phyloP scores from a whole-genome alignment of 768 basidiomycete genomes.

The Cystobasidiopsis lactophilus region DNA sequence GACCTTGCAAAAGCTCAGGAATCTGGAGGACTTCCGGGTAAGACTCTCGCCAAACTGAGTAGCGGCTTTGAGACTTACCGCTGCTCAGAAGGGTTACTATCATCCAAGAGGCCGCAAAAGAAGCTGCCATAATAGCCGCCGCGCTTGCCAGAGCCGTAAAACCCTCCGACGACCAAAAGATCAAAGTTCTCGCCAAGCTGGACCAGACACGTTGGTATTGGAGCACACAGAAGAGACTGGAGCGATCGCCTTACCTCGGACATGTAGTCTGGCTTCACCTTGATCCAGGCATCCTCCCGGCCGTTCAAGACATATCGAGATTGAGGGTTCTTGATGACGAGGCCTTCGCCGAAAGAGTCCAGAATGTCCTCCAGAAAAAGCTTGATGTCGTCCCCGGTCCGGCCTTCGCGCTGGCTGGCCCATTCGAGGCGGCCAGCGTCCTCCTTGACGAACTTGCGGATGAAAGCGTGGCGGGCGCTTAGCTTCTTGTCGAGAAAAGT shows the following conservation, averaged over 20 bases:
- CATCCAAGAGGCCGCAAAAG: conserved; percentile 43
- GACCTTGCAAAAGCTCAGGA: conserved; percentile 66
- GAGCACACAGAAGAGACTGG: not conserved
- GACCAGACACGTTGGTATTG: not conserved
- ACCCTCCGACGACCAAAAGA: conserved; percentile 63
- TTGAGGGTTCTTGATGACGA: conserved; percentile 69
- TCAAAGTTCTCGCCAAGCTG: conserved; percentile 85
- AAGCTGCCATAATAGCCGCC: conserved; percentile 75
- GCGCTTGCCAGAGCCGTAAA: conserved; percentile 48
- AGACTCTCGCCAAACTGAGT: no score
- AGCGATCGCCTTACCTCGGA: conserved; percentile 26
- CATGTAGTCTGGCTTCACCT: conserved; percentile 39
- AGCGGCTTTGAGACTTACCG: conserved; percentile 32
- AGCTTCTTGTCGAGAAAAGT: conserved; percentile 51
- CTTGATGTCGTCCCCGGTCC: conserved; percentile 59
- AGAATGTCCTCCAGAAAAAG: conserved; percentile 61
- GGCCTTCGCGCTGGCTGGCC: conserved; percentile 45
- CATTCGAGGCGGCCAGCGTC: conserved; percentile 65
- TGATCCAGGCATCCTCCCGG: conserved; percentile 79
- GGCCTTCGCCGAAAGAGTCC: conserved; percentile 56
- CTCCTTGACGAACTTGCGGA: conserved; percentile 43
- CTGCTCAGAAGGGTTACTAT: conserved; percentile 42
- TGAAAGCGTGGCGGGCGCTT: conserved; percentile 53
- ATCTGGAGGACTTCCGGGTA: conserved; percentile 30
- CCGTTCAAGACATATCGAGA: conserved; percentile 68